These are phyloP conservation scores for Eucalyptus curtisii DNA, from an alignment of 345 rosid species.

Conservation along the genomic window DNA sequence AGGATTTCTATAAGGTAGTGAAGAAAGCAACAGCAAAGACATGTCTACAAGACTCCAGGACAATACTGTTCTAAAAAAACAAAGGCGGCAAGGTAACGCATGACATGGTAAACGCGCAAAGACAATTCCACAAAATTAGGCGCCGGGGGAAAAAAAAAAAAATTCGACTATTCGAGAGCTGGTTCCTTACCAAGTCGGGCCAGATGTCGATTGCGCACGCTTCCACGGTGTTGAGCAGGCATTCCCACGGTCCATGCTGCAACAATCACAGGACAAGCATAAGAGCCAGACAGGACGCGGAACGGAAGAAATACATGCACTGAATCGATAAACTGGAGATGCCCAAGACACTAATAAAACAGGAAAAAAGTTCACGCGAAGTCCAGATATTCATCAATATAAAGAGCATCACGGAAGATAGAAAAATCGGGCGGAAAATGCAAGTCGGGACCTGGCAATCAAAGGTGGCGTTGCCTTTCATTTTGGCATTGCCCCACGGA, in stretches of 20 bases:
- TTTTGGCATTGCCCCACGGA: conserved; percentile 79
- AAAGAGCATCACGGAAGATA: neutral
- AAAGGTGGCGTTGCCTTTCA: conserved; percentile 38
- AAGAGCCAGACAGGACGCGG: neutral
- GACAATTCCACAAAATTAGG: neutral
- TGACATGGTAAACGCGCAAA: neutral
- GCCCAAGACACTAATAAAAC: neutral
- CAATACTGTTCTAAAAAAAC: neutral
- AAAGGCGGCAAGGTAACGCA: neutral
- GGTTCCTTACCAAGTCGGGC: conserved; percentile 51
- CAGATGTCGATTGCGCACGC: conserved; percentile 77
- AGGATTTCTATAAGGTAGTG: neutral
- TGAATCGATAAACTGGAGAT: neutral
- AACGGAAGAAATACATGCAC: neutral
- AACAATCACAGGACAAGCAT: neutral
- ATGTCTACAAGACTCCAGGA: neutral
- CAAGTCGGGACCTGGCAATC: conserved; percentile 52
- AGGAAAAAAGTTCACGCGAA: neutral
- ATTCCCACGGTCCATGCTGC: conserved; percentile 85
- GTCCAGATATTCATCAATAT: neutral
- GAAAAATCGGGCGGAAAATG: rapidly evolving
- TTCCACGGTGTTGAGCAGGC: conserved; percentile 77
- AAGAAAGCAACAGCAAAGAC: neutral
- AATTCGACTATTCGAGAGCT: neutral
- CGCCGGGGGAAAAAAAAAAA: rapidly evolving